Base-by-base conservation (phyloP, 2,329 filamentous ascomycete genomes). In the Talaromyces sp. region DNA sequence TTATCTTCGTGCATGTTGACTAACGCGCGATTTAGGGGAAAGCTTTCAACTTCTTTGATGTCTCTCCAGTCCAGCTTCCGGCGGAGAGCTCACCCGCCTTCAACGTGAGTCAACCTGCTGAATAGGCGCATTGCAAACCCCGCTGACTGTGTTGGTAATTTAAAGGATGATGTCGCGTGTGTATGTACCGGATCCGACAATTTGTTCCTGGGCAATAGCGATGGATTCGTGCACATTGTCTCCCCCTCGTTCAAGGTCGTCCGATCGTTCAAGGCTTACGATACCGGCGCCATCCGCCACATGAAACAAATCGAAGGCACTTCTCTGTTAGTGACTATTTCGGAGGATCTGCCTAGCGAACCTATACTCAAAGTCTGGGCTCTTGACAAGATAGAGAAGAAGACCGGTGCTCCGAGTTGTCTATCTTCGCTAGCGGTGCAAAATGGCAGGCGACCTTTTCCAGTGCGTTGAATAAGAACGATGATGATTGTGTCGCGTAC, bases 21-120 rank as follows among this genome's bases (percentile, higher is more conserved):
- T 61, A n/a, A 61, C 18, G 2, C 8, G 6, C 18, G 10, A 31
- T 30, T 23, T 67, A 96, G 94, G 98, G 95, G 94, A 97, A 97
- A 90, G 89, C 90, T 69, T 99, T 99, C 82, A 93, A 96, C 84
- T 99, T 99, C 88, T 98, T 99, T 85, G 92, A 97, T 79, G 92
- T 96, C 76, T 87, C 87, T 74, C 89, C 90, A 74, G 88, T 97
- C 76, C 87, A 89, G 72, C 84, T 93, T 70, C 85, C 84, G 28
- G 89, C 96, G 75, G 91, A 96, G 73, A 89, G 87, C 73, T 87
- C 87, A 68, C 84, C 87, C 72, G 84, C 92, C 73, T 89, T 96
- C 80, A 89, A 93, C 76, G 89, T 90, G 84, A 86, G 75, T 68
- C 40, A 40, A 57, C 18, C 18, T n/a, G 14, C 36, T 40, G 36